Base-by-base conservation (phyloP, 257 asterid species). In the Salvia splendens region DNA sequence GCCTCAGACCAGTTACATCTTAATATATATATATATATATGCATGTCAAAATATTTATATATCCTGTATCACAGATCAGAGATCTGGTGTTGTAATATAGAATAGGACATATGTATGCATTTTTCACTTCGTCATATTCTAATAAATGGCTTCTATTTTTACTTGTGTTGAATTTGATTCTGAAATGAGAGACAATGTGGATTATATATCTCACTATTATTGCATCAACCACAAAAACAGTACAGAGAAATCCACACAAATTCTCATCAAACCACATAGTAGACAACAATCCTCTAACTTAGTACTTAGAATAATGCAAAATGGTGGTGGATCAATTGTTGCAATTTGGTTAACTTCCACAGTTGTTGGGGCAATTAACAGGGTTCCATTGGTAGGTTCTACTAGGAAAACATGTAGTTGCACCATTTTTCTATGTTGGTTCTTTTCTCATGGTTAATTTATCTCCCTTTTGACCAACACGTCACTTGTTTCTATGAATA, bases 301-400 rank as follows among this genome's bases (percentile, higher is more conserved):
- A 46, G 30, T 24, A 24, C 30, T 20, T 24, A 24, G 8, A 45
- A 9, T 60, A 24, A 54, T 10, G 46, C n/a, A n/a, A n/a, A n/a
- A 90, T 67, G 99, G 96, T 64, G 95, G 96, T 64, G 97, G 96
- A 30, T 89, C 96, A 10, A 43, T 90, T 69, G 88, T 90, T 67
- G 95, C 80, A 40, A 77, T 85, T 69, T 93, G 99, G 99, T 72
- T 93, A 72, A 81, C 97, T 85, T 78, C 97, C 56, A 73, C 61
- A 51, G 75, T 90, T 56, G 86, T 90, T 53, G 89, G 97, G 48
- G 97, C 97, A 28, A 72, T 93, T 75, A 90, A 93, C 86, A 77
- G 96, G 0, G 90, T 93, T 69, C 99, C 99, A 67, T 67, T 93
- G 99, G 99, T 93, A 80, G 14, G 20, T 20, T 28, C 30, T 24